These are phyloP conservation scores for Parafenestella ontariensis DNA, from an alignment of 2,329 filamentous ascomycete genomes.

Conservation along the genomic window DNA sequence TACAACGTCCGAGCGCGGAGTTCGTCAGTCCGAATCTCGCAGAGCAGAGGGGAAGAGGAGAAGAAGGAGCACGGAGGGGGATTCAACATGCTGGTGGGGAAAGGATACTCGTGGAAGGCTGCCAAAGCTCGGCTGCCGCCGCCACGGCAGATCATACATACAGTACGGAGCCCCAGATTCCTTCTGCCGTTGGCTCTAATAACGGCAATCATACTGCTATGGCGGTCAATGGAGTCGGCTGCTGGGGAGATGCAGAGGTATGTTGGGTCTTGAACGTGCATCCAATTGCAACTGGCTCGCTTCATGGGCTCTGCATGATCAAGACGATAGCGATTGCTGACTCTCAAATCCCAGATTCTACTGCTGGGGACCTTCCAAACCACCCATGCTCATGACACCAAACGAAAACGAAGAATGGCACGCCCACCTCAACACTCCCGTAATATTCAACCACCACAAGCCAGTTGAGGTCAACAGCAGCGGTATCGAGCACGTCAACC, in stretches of 20 bases:
- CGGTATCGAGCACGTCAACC: slow-evolving; percentile 79
- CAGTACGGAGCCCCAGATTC: slow-evolving; percentile 79
- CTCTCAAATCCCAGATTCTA: slow-evolving; percentile 75
- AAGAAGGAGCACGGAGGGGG: slow-evolving; percentile 27
- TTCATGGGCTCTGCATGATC: slow-evolving; percentile 5
- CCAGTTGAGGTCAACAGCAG: slow-evolving; percentile 83
- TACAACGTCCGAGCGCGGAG: slow-evolving; percentile 38
- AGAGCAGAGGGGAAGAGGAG: slow-evolving; percentile 35
- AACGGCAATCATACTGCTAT: slow-evolving; percentile 79
- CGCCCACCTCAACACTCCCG: slow-evolving; percentile 85
- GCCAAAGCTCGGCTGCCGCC: slow-evolving; percentile 81
- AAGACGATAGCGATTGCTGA: slow-evolving; percentile 24
- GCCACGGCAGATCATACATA: slow-evolving; percentile 66
- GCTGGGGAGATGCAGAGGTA: slow-evolving; percentile 93
- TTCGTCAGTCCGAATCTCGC: slow-evolving; percentile 41
- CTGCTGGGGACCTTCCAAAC: slow-evolving; percentile 93
- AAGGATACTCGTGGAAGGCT: slow-evolving; percentile 91
- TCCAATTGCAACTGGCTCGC: neutral
- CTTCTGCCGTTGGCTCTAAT: slow-evolving; percentile 75
- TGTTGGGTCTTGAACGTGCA: slow-evolving; percentile 28
- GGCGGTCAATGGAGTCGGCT: slow-evolving; percentile 81
- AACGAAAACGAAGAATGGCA: slow-evolving; percentile 94
- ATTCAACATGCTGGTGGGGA: slow-evolving; percentile 80
- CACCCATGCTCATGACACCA: slow-evolving; percentile 92
- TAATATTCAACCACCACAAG: slow-evolving; percentile 94